These are phyloP conservation scores for Solioccasus polychromus DNA, from an alignment of 768 basidiomycete species.

Conservation along the genomic window DNA sequence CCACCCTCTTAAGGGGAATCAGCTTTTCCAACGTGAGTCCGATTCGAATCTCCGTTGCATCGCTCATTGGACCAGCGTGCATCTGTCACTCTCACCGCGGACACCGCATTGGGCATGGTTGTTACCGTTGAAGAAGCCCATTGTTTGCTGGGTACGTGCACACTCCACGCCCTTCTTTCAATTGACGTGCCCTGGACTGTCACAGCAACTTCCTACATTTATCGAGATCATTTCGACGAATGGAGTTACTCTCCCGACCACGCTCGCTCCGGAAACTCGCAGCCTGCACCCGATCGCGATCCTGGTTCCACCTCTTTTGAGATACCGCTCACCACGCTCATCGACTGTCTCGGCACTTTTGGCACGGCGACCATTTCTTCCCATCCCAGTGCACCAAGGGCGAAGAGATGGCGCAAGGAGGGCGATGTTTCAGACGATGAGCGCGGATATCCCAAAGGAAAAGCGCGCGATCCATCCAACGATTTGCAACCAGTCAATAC, in stretches of 20 bases:
- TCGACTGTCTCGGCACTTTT: constrained; percentile 93
- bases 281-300: constrained; percentile 11
- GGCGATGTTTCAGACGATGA: constrained; percentile 47
- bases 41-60: constrained; percentile 8
- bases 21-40: constrained; percentile 72
- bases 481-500: constrained; percentile 19
- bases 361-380: constrained; percentile 61
- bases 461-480: constrained; percentile 5
- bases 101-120: constrained; percentile 69
- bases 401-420: constrained; percentile 47
- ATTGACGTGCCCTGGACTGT: not conserved
- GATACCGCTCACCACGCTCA: constrained; percentile 76
- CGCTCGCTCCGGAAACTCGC: constrained; percentile 25
- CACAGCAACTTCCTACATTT: constrained; percentile 84
- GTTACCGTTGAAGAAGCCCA: constrained; percentile 85
- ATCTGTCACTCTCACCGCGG: constrained; percentile 62
- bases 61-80: constrained; percentile 53
- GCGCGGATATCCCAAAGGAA: constrained; percentile 34
- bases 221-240: constrained; percentile 74
- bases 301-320: constrained; percentile 56
- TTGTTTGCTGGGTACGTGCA: constrained; percentile 69
- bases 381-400: constrained; percentile 32
- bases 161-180: not conserved
- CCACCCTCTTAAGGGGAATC: constrained; percentile 76
- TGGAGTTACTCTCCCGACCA: constrained; percentile 59